Base-by-base conservation (phyloP, 2,329 filamentous ascomycete species). In the Colletotrichum euphorbiae region DNA sequence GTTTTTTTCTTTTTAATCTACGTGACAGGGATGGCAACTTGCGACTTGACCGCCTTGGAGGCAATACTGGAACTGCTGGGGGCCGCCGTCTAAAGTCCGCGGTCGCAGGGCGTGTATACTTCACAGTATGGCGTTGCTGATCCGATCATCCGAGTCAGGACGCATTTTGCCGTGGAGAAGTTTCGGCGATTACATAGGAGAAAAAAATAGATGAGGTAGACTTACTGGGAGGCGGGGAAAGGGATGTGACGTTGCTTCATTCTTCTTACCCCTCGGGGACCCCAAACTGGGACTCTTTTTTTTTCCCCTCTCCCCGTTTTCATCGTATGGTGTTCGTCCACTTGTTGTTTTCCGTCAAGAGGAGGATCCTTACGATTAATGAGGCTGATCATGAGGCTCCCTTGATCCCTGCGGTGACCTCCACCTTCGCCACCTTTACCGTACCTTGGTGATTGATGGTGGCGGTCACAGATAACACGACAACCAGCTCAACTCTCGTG, bases 1-100 rank as follows among this genome's bases (percentile, higher is more conserved):
- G 51, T 33, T 54, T 57, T 56, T 56, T 48, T n/a, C 21, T 21
- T 15, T 46, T 15, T 45, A 38, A 6, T 43, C 36, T 24, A 13
- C 31, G 45, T n/a, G 46, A 6, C 38, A 67, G 50, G 63, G 42
- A 62, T 56, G 50, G 36, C n/a, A 19, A 12, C 45, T 58, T 68
- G 36, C n/a, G 15, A 12, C 45, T 58, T 68, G 65, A 68, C 65
- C 65, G 65, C 65, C 65, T 43, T 33, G 52, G 48, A 24, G 65
- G 60, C 65, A 42, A 67, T 36, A 17, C 33, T n/a, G 1, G 42
- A n/a, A 33, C 46, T 50, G 15, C 24, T 17, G n/a, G 15, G 48
- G 31, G 28, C n/a, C 42, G 56, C 38, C 42, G 17, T 17, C 38
- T 38, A 40, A 24, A 36, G 43, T 40, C 42, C 31, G 56, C 13